Base-by-base conservation (phyloP, 164 flowering plant species). In the Aristolochia californica region DNA sequence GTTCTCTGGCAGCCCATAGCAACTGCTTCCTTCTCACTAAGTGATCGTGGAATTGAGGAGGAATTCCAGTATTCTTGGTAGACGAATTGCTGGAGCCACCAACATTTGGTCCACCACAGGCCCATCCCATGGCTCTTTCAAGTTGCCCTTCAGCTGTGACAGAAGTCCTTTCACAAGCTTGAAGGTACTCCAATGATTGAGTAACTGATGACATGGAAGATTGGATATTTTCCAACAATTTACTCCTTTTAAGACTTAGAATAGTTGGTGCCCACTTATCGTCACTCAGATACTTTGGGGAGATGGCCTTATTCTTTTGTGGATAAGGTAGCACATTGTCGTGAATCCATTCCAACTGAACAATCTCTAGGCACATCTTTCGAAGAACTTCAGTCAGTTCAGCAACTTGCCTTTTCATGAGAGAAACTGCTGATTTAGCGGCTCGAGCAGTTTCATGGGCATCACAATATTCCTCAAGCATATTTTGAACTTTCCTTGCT, bases 91-190 rank as follows among this genome's bases (percentile, higher is more conserved):
- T 80, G 51, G 61, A 44, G 27, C 80, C 64, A 70, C 75, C 75
- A 12, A 85, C 54, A 72, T 60, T 81, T 65, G 93, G 82, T 23
- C 85, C 94, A 54, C 85, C 98, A 77, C 98, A 93, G 55, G 97
- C 98, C 98, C 98, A 93, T 21, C 83, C 84, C 98, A 93, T 93
- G 40, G 97, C 95, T 76, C 97, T 80, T 78, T 93, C 97, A 63
- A 93, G 96, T 70, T 88, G 98, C 57, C 85, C 94, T 77, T 88
- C 97, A 38, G 89, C 98, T 51, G 80, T 67, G 57, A 77, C 58
- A 61, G 95, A 83, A 72, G 75, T 74, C 69, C 71, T 75, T 72
- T 87, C 97, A 77, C 85, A 85, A 58, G 79, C 69, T 70, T 88
- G 87, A 65, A 93, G 75, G 70, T 74, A 44, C 63, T 93, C 97